Conservation (phyloP, 1,139 yeast species). For the Suhomyces anneliseae region DNA sequence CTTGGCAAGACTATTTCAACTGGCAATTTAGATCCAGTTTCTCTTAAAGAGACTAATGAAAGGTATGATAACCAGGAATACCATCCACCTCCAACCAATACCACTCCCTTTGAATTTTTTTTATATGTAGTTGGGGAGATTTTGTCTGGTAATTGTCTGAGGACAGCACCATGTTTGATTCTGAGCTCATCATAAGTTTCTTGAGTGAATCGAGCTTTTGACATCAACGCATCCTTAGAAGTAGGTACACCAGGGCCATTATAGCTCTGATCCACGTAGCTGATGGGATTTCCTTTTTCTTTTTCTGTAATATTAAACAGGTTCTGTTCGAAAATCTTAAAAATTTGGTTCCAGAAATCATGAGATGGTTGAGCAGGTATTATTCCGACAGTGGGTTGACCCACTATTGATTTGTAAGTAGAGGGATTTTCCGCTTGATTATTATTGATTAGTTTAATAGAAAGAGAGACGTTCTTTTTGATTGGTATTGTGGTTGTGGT, state of each 20-base stretch:
- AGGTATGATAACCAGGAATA: conserved; percentile 42
- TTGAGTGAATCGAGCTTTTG: conserved; percentile 29
- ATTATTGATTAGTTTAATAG: conserved; percentile 4
- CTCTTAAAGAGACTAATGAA: conserved; percentile 33
- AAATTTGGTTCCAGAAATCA: conserved; percentile 19
- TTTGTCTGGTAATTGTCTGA: conserved; percentile 26
- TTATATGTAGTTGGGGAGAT: conserved; percentile 26
- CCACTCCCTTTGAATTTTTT: conserved; percentile 32
- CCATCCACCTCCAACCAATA: conserved; percentile 38
- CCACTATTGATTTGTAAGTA: conserved; percentile 5
- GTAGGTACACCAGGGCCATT: conserved; percentile 24
- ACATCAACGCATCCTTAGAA: conserved; percentile 28
- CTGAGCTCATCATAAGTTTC: conserved; percentile 25
- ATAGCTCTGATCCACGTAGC: conserved; percentile 22
- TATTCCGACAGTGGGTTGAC: conserved; percentile 8
- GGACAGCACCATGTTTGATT: conserved; percentile 24
- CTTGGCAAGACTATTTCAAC: conserved; percentile 39
- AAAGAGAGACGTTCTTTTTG: conserved; percentile 5
- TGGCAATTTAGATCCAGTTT: conserved; percentile 36
- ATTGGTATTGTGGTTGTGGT: conserved; percentile 7
- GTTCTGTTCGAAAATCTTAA: conserved; percentile 14
- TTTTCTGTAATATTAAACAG: conserved; percentile 12
- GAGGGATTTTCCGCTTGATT: conserved; percentile 1
- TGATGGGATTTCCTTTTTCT: conserved; percentile 22
- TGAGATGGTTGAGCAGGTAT: conserved; percentile 11